These are phyloP conservation scores for Omphalotus guepiniiformis DNA, from an alignment of 768 basidiomycete species.

Conservation along the genomic window DNA sequence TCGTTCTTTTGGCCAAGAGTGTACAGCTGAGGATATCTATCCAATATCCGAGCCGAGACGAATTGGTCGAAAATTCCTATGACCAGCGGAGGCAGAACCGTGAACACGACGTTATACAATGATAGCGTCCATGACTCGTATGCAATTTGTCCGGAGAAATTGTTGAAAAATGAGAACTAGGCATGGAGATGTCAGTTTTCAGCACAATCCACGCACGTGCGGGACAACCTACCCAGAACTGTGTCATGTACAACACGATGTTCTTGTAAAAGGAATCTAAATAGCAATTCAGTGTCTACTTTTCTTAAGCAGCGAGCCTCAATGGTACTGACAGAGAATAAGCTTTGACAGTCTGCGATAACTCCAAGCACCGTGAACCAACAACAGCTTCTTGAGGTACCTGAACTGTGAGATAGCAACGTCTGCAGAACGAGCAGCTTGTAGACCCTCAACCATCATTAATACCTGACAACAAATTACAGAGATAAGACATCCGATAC, in stretches of 20 bases:
- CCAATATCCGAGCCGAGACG: constrained; percentile 92
- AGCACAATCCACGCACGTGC: not conserved
- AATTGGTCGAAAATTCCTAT: constrained; percentile 99
- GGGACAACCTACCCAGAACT: constrained; percentile 80
- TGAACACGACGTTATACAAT: constrained; percentile 94
- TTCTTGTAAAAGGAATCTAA: constrained; percentile 99
- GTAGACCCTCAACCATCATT: constrained; percentile 63
- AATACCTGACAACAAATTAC: not conserved
- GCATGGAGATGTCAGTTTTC: not conserved
- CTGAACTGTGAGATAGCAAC: constrained; percentile 98
- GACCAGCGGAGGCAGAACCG: constrained; percentile 92
- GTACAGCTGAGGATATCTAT: constrained; percentile 96
- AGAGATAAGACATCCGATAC: constrained; percentile 9
- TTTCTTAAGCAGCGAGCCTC: too few relatives aligned
- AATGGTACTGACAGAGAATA: constrained; percentile 73
- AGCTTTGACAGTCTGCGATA: constrained; percentile 93
- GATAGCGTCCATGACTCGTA: constrained; percentile 99
- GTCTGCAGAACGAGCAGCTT: constrained; percentile 97
- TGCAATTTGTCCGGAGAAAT: constrained; percentile 97
- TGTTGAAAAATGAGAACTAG: constrained; percentile 98
- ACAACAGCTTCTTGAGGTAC: constrained; percentile 87
- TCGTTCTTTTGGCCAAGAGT: constrained; percentile 90
- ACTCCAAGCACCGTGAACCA: constrained; percentile 99
- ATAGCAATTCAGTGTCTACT: constrained; percentile 6
- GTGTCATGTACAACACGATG: constrained; percentile 96